Evolutionary conservation across 352 stramenopile genomes (phyloP), one percentile per base, ranked within the genome.

Genomic region (Phytophthora pluvialis): DNA sequence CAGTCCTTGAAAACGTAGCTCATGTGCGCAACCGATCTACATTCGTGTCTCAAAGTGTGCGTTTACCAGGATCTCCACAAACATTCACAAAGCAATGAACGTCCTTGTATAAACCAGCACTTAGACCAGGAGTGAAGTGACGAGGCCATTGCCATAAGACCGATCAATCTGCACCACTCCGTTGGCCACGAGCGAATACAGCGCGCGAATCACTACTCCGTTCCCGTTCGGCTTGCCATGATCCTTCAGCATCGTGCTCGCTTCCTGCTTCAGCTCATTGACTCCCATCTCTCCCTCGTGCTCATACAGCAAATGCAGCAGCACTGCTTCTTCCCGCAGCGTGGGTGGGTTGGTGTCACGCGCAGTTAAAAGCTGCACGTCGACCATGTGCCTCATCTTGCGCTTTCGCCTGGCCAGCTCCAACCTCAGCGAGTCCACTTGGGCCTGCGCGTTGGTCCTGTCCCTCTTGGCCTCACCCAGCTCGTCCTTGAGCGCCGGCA

Each of bases 101-200:
- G n/a, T n/a, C n/a, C n/a, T n/a, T n/a, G n/a, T n/a, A n/a, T n/a
- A n/a, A n/a, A n/a, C n/a, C 26, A 50, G 3, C 12, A 49, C 36
- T 60, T 71, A 91, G 8, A 91, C 71, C 28, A 91, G 64, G 15
- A 91, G 54, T 7, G 73, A 88, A 5, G 83, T 91, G 26, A 90
- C 80, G 21, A 91, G 72, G 1, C 83, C 83, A 40, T 85, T 83
- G 28, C 78, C 78, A 46, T 80, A 84, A 3, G 78, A 88, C 9
- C 83, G 72, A 56, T 91, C 83, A 52, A 90, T 88, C 56, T 90
- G 83, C 61, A 91, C 81, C 5, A 88, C 65, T n/a, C 80, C 78
- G 38, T 86, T 88, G 28, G 76, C 83, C 11, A 91, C 78, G 3
- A 91, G 65, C 36, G 80, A 86, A 51, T 91, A 91, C 11, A 91